Conservation (phyloP, 2,329 filamentous ascomycete species). For the Fusarium compactum region DNA sequence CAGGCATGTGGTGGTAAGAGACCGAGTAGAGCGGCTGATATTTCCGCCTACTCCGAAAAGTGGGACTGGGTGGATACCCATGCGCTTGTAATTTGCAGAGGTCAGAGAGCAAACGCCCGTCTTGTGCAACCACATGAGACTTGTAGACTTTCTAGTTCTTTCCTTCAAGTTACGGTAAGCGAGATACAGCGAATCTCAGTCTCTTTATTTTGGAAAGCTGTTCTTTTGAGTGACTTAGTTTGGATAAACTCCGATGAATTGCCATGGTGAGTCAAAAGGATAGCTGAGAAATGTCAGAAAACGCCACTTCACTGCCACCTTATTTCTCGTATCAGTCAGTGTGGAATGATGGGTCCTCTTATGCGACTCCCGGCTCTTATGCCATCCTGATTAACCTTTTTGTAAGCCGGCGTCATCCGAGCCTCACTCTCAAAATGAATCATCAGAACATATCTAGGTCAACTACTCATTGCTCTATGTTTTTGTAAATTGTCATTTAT, state of each 20-base stretch:
- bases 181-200: too few species aligned
- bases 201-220: background rate
- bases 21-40: background rate
- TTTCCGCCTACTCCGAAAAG: constrained; percentile 3
- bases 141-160: background rate
- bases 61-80: background rate
- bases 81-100: background rate
- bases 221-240: background rate
- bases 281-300: background rate
- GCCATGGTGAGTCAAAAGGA: background rate
- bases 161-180: background rate
- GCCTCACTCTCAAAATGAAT: background rate
- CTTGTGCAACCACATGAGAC: constrained; percentile 2
- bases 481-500: background rate
- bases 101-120: background rate
- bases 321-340: background rate
- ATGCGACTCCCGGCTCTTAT: too few species aligned
- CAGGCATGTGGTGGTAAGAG: background rate
- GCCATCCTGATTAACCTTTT: background rate
- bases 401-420: background rate
- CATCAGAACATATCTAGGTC: background rate
- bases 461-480: background rate
- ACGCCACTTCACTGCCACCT: background rate
- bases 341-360: background rate
- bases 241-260: background rate